Conservation (phyloP, 257 asterid genomes). For the Eucommia ulmoides region DNA sequence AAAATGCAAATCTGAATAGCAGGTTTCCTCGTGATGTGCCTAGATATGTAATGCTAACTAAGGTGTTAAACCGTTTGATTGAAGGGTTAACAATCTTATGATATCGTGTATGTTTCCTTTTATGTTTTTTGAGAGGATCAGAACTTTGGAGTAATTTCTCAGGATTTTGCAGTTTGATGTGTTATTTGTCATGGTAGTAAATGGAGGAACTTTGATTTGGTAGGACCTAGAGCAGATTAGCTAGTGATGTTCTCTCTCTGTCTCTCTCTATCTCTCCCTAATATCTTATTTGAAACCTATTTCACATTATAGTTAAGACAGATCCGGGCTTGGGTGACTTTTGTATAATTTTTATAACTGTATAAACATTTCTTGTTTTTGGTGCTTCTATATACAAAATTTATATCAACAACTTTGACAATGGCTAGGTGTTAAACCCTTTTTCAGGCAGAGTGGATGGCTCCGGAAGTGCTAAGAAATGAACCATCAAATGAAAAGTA, state of each 20-base stretch:
- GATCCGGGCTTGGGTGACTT: not conserved
- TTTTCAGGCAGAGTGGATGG: conserved; percentile 99
- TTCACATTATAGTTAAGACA: too few relatives aligned
- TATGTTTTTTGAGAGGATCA: too few relatives aligned
- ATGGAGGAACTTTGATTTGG: not conserved
- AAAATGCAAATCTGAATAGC: too few relatives aligned
- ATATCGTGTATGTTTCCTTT: too few relatives aligned
- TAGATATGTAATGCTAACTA: too few relatives aligned
- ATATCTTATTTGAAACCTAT: too few relatives aligned
- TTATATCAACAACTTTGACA: conserved; percentile 3
- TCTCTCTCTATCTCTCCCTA: too few relatives aligned
- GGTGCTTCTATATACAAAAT: conserved; percentile 1
- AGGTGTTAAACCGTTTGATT: too few relatives aligned
- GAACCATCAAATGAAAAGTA: conserved; percentile 98
- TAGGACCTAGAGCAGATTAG: not conserved
- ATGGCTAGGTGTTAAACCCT: conserved; percentile 15
- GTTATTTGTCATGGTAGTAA: not conserved
- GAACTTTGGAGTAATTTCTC: not conserved
- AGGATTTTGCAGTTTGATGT: too few relatives aligned
- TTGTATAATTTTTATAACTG: not conserved
- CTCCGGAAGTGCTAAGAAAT: conserved; percentile 97
- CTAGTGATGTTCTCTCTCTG: not conserved
- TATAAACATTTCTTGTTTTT: not conserved
- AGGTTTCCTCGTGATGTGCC: too few relatives aligned
- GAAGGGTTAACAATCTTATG: too few relatives aligned